phyloP scores from a whole-genome alignment of 805 yeast genomes.

The Ogataea parapolymorpha region DNA sequence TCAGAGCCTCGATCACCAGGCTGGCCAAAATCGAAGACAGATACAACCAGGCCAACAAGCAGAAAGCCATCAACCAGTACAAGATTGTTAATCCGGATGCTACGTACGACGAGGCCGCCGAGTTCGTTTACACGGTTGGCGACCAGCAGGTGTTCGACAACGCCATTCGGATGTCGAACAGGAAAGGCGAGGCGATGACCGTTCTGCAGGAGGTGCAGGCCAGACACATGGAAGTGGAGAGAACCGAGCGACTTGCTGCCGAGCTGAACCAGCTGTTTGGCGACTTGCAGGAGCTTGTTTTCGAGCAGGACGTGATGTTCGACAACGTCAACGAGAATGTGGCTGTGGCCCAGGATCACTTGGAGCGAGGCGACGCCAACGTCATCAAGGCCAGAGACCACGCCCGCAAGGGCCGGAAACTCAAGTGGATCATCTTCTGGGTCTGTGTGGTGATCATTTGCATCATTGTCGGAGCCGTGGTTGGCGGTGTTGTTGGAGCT shows the following conservation, averaged over 20 bases:
- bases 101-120: slow-evolving; percentile 75
- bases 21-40: slow-evolving; percentile 83
- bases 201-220: slow-evolving; percentile 94
- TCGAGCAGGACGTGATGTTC: slow-evolving; percentile 89
- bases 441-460: slow-evolving; percentile 56
- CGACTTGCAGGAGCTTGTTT: slow-evolving; percentile 94
- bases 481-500: slow-evolving; percentile 49
- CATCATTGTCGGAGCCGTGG: slow-evolving; percentile 66
- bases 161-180: slow-evolving; percentile 80
- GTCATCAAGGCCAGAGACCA: slow-evolving; percentile 83
- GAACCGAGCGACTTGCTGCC: slow-evolving; percentile 92
- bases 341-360: slow-evolving; percentile 78
- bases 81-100: slow-evolving; percentile 86
- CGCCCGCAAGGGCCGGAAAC: slow-evolving; percentile 87
- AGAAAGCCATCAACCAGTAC: slow-evolving; percentile 90
- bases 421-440: slow-evolving; percentile 82
- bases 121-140: slow-evolving; percentile 79
- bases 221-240: slow-evolving; percentile 91
- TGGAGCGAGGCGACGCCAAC: slow-evolving; percentile 93
- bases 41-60: slow-evolving; percentile 78
- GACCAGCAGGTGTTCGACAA: slow-evolving; percentile 93
- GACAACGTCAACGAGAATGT: slow-evolving; percentile 81
- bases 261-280: slow-evolving; percentile 92
- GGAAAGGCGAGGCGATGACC: slow-evolving; percentile 93
- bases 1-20: slow-evolving; percentile 81